Evolutionary conservation across 371 early-diverging fungal genomes (phyloP).

Genomic region (Rhizopus microsporus): DNA sequence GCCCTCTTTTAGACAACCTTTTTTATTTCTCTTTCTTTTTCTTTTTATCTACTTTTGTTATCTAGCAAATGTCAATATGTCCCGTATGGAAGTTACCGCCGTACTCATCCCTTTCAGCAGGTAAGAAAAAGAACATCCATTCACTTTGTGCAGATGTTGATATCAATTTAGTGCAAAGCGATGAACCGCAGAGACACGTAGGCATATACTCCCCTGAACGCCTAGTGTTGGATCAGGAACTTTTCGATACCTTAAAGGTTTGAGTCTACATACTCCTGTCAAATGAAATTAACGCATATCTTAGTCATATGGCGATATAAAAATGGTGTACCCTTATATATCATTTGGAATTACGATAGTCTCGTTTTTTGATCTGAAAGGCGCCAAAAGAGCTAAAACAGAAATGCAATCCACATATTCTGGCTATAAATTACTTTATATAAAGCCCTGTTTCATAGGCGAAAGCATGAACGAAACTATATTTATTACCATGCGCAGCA

Average conservation of each 20-base stretch:
- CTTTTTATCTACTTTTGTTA: background rate
- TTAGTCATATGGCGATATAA: constrained; percentile 8
- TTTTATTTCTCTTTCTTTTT: background rate
- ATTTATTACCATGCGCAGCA: constrained; percentile 6
- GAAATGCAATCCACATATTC: background rate
- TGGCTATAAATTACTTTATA: background rate
- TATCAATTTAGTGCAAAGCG: background rate
- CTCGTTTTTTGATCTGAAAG: constrained; percentile 14
- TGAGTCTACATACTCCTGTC: background rate
- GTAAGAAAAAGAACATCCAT: constrained; percentile 1
- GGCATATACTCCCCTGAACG: background rate
- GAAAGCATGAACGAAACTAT: constrained; percentile 1
- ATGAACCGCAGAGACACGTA: background rate
- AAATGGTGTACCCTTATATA: constrained; percentile 12
- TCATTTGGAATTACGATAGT: constrained; percentile 4
- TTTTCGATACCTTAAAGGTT: background rate
- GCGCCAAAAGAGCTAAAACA: constrained; percentile 3
- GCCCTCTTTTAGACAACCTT: background rate
- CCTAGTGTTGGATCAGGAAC: background rate
- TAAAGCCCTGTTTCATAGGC: constrained; percentile 6
- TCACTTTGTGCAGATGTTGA: background rate
- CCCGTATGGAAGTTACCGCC: constrained; percentile 1
- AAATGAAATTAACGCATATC: background rate
- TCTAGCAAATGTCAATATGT: background rate
- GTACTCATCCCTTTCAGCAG: background rate